Percentiles rank a stretch among this genome's conserved stretches.
phyloP scores from a whole-genome alignment of 2,329 filamentous ascomycete genomes.

The Arachnopeziza araneosa region DNA sequence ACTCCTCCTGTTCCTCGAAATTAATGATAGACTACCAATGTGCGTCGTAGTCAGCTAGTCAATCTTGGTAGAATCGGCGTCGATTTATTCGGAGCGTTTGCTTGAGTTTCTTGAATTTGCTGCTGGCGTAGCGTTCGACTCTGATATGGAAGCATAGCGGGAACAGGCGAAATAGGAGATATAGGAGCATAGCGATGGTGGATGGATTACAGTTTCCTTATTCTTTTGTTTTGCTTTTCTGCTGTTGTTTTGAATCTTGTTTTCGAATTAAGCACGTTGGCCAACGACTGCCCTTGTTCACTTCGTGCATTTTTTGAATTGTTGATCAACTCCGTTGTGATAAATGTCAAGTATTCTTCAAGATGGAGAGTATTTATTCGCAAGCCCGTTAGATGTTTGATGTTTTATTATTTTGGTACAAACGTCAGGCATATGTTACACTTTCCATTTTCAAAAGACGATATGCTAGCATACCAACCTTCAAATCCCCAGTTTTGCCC shows the following conservation, averaged over 20 bases:
- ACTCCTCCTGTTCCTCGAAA: slow-evolving; percentile 38
- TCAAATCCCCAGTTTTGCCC: too few relatives aligned
- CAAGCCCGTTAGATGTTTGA: too few relatives aligned
- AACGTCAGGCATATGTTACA: too few relatives aligned
- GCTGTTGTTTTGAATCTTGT: background rate
- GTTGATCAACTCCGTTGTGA: background rate
- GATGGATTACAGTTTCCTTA: background rate
- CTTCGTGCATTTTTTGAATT: background rate
- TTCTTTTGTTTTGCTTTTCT: background rate
- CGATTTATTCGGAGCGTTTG: background rate
- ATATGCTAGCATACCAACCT: too few relatives aligned
- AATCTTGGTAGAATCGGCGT: background rate
- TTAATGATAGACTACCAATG: background rate
- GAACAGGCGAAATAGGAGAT: background rate
- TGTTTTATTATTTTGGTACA: too few relatives aligned
- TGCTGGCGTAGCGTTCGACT: background rate
- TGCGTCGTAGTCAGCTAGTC: background rate
- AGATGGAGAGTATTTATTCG: background rate
- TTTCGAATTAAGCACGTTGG: background rate
- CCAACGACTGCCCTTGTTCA: background rate
- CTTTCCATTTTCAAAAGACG: too few relatives aligned
- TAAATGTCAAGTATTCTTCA: background rate
- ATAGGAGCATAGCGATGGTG: background rate
- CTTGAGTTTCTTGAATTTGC: background rate
- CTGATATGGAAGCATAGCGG: background rate